Conservation (phyloP, 2,329 filamentous ascomycete genomes). For the Cladosporium oxysporum region DNA sequence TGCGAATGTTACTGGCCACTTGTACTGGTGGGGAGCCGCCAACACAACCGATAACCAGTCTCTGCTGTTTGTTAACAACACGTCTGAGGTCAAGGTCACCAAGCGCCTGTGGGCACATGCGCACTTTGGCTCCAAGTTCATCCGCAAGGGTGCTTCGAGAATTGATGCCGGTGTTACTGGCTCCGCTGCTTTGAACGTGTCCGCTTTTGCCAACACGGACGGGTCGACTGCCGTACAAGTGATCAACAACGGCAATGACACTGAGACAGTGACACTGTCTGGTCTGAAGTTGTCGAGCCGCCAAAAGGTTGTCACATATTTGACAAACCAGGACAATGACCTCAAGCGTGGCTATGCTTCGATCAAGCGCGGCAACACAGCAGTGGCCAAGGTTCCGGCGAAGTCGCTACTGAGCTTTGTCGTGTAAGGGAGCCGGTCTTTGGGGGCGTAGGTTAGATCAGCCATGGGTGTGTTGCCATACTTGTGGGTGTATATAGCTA, state of each 20-base stretch:
- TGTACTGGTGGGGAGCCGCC: slow-evolving; percentile 57
- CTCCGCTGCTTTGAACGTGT: slow-evolving; percentile 32
- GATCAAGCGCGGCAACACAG: slow-evolving; percentile 10
- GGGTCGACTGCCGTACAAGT: slow-evolving; percentile 40
- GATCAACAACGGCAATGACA: slow-evolving; percentile 35
- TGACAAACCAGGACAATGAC: slow-evolving; percentile 26
- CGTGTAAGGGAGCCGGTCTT: background rate
- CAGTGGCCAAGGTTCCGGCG: slow-evolving; percentile 15
- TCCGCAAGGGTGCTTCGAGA: slow-evolving; percentile 43
- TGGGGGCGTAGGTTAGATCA: background rate
- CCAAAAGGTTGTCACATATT: slow-evolving; percentile 20
- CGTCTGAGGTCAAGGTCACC: slow-evolving; percentile 37
- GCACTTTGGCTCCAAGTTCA: slow-evolving; percentile 40
- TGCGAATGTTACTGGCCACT: slow-evolving; percentile 53
- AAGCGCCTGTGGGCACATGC: slow-evolving; percentile 46
- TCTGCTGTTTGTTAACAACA: slow-evolving; percentile 37
- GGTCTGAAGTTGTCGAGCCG: slow-evolving; percentile 10
- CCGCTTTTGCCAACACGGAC: slow-evolving; percentile 38
- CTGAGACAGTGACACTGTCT: slow-evolving; percentile 26
- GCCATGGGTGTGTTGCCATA: background rate
- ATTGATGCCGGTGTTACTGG: slow-evolving; percentile 37
- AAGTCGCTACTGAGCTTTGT: slow-evolving; percentile 16
- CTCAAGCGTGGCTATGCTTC: slow-evolving; percentile 21
- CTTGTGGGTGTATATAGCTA: background rate
- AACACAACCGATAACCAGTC: slow-evolving; percentile 41